Evolutionary conservation across 2,329 filamentous ascomycete genomes (phyloP).

Genomic region (Camptophora hylomeconis): DNA sequence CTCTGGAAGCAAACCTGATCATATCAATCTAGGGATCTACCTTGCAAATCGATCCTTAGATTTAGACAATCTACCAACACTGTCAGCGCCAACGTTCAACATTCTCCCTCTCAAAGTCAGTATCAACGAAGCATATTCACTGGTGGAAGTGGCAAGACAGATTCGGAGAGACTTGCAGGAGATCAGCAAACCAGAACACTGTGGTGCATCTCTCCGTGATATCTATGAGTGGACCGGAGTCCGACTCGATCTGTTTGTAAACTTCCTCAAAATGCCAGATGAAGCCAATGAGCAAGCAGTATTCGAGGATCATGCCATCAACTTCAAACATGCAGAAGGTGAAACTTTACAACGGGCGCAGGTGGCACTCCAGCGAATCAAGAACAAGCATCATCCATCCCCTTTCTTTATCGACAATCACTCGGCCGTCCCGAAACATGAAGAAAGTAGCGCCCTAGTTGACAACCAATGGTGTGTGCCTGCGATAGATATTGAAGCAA

Average conservation of each 20-base stretch:
- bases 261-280: slow-evolving; percentile 53
- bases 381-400: slow-evolving; percentile 4
- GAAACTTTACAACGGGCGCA: slow-evolving; percentile 1
- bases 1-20: slow-evolving; percentile 11
- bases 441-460: too few species aligned
- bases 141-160: slow-evolving; percentile 40
- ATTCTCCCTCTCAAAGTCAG: slow-evolving; percentile 58
- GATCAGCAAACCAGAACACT: slow-evolving; percentile 45
- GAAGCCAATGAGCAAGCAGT: slow-evolving; percentile 3
- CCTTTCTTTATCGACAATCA: slow-evolving; percentile 7
- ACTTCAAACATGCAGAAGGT: slow-evolving; percentile 1
- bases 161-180: slow-evolving; percentile 57
- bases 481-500: slow-evolving; percentile 43
- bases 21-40: slow-evolving; percentile 64
- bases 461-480: slow-evolving; percentile 22
- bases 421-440: too few species aligned
- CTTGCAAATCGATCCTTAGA: slow-evolving; percentile 59
- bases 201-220: slow-evolving; percentile 53
- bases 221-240: slow-evolving; percentile 64
- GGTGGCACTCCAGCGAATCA: neutral
- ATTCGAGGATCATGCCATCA: too few species aligned
- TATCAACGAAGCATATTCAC: slow-evolving; percentile 16
- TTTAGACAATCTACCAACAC: slow-evolving; percentile 35
- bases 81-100: slow-evolving; percentile 60
- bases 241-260: slow-evolving; percentile 60